A percentile compares a stretch with the other conserved stretches of the same genome.
These are phyloP conservation scores for Globisporangium spiculum DNA, from an alignment of 352 stramenopile genomes.

Conservation along the genomic window DNA sequence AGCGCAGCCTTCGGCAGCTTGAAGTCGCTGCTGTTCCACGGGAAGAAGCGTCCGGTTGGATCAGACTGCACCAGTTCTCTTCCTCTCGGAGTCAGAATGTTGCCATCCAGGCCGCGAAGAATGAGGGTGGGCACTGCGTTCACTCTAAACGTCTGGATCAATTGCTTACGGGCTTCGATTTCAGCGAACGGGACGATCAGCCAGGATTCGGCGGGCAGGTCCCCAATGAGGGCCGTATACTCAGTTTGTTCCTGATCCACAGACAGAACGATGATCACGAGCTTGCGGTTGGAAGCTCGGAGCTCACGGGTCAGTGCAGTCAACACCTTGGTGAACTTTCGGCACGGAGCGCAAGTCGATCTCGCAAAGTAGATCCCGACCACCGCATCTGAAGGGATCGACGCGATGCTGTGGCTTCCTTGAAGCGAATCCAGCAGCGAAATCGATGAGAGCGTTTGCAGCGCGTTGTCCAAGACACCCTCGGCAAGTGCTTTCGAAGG, in stretches of 20 bases:
- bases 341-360: constrained; percentile 42
- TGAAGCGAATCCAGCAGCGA: constrained; percentile 75
- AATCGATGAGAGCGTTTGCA: constrained; percentile 58
- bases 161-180: constrained; percentile 61
- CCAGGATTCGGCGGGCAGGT: constrained; percentile 61
- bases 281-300: constrained; percentile 36
- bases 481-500: constrained; percentile 47
- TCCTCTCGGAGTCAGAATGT: constrained; percentile 68
- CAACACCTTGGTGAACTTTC: constrained; percentile 52
- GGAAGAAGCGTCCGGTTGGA: constrained; percentile 55
- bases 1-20: constrained; percentile 48
- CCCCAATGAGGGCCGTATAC: constrained; percentile 46
- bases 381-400: constrained; percentile 47
- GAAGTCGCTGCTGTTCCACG: constrained; percentile 57
- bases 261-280: constrained; percentile 76
- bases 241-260: constrained; percentile 65
- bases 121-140: constrained; percentile 59
- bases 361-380: constrained; percentile 78
- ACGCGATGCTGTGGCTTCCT: constrained; percentile 54
- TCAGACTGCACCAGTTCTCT: constrained; percentile 65
- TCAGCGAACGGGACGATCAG: constrained; percentile 73
- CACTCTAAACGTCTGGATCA: constrained; percentile 66
- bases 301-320: constrained; percentile 46
- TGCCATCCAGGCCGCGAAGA: constrained; percentile 46
- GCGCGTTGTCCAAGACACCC: constrained; percentile 47